Evolutionary conservation across 164 flowering plant species (phyloP), one percentile per base, ranked within the genome.

Genomic region (Annona squamosa): DNA sequence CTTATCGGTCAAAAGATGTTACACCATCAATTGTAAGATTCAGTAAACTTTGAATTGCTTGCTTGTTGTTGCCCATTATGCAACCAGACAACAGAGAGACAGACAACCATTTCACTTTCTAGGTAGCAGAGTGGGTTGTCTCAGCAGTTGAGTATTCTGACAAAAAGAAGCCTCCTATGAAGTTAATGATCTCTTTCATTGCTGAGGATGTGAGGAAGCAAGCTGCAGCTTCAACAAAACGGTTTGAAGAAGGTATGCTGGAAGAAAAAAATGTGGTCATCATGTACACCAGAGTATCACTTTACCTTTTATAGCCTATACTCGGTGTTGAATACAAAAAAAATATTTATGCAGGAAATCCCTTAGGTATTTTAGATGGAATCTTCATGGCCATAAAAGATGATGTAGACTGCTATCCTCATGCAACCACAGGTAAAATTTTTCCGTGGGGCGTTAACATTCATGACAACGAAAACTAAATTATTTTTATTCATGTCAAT

Each of bases 321-420:
- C 45, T 71, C 17, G 19, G n/a, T 45, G 42, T 68, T 26, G 46
- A 48, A 46, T 2, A 63, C 41, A 6, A 41, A 45, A 41, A 57
- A 63, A 18, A 65, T 44, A 43, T 42, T 71, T 72, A 26, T 90
- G 85, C 85, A 95, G 99, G 94, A 71, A 80, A 73, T 37, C 92
- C 97, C 46, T 61, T 95, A 69, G 93, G 98, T 13, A 77, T 91
- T 67, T 81, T 95, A 80, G 99, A 95, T 82, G 99, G 99, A 46
- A 85, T 88, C 78, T 90, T 93, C 72, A 79, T 95, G 81, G 97
- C 97, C 48, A 86, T 95, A 77, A 95, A 95, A 87, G 99, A 95
- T 85, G 99, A 95, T 76, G 91, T 95, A 61, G 98, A 90, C 76
- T 89, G 90, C 74, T 81, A 47, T 74, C 99, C 99, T 10, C 81